These are phyloP conservation scores for Oryza coarctata DNA, from an alignment of 176 grass and related monocot species.

Conservation along the genomic window DNA sequence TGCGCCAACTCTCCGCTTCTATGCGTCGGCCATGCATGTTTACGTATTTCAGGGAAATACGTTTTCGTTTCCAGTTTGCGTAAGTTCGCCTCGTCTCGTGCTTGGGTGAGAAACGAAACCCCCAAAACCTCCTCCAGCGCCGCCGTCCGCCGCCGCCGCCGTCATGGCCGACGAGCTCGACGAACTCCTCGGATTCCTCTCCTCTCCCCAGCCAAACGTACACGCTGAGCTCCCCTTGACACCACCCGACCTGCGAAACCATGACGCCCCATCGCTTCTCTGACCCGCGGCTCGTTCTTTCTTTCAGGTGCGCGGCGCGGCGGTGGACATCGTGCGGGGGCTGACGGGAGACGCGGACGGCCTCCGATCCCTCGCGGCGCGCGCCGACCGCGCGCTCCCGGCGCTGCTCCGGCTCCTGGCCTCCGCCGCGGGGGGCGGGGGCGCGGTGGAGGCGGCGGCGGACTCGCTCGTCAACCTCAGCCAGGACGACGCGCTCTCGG, in stretches of 20 bases:
- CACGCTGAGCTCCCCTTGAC: background rate
- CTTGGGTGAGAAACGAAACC: background rate
- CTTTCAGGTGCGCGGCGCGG: constrained; percentile 66
- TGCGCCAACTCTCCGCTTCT: background rate
- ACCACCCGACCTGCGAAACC: background rate
- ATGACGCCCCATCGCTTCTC: background rate
- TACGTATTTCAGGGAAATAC: background rate
- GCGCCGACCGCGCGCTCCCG: constrained; percentile 53
- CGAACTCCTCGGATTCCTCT: constrained; percentile 56
- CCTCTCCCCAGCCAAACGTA: background rate
- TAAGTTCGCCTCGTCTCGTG: background rate
- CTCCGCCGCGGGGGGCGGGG: constrained; percentile 40
- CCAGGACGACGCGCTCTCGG: constrained; percentile 54
- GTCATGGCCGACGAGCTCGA: constrained; percentile 81
- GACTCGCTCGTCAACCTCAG: constrained; percentile 92
- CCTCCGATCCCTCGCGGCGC: constrained; percentile 48
- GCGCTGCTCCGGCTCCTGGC: constrained; percentile 52
- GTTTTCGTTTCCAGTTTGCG: background rate
- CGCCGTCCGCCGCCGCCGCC: background rate
- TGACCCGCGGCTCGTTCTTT: background rate
- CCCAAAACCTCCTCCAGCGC: constrained; percentile 13
- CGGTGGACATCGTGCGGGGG: constrained; percentile 71
- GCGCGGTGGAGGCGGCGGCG: constrained; percentile 50
- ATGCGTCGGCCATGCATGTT: background rate
- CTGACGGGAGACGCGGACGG: constrained; percentile 73